Evolutionary conservation across 2,329 filamentous ascomycete species (phyloP), one percentile per base, ranked within the genome.

Genomic region (Lomentospora prolificans): DNA sequence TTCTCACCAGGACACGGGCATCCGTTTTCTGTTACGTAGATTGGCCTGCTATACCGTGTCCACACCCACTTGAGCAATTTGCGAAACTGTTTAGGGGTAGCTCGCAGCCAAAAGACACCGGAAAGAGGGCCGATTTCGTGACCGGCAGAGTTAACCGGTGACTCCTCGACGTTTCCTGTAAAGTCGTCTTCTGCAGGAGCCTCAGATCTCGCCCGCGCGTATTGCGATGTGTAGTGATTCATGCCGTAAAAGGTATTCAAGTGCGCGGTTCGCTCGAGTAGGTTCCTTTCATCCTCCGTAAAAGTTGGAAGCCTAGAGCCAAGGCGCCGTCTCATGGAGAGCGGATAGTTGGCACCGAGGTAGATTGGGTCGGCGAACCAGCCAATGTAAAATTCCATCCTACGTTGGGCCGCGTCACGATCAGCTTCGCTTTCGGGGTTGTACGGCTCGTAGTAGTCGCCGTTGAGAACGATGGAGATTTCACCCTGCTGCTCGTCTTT

Each of bases 181-280:
- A 51, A 61, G 48, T 69, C 65, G 6, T 64, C 64, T 3, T 56
- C 61, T 0, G 61, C 50, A 0, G 66, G 58, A 1, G 63, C 61
- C 3, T 50, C 28, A 0, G 58, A 24, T 2, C 60, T 58, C 3
- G 65, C 62, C 3, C 61, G 62, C 3, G 64, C 64, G 46, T 63
- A 70, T 50, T 67, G 64, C 0, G 65, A 63, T 0, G 67, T 66
- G 60, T 70, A 70, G 39, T 65, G 64, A 53, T 70, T 69, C 66
- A 70, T 69, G 25, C 67, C 67, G 27, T 68, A 70, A 50, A 70
- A 70, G 4, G 58, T 54, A 28, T 64, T 62, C 7, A 57, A 22
- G 1, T 31, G 31, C 7, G 61, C 58, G 2, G 60, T 58, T 4
- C 41, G 25, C 1, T 30, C 31, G 3, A 63, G 55, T 3, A 63